Evolutionary conservation across 441 rosid species (phyloP).

Genomic region (Jatropha podagrica): DNA sequence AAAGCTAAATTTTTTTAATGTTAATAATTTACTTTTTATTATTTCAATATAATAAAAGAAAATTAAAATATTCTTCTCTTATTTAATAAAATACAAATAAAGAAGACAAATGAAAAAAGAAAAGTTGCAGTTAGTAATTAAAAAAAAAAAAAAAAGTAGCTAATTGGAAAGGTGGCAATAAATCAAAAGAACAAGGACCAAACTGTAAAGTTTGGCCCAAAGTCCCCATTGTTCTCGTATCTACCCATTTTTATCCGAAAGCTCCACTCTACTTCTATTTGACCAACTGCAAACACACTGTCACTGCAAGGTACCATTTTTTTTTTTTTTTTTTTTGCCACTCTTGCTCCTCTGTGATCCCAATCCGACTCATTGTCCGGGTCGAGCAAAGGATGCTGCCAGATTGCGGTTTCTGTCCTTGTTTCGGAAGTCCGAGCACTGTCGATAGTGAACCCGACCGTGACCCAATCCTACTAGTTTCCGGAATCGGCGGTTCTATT

Average conservation of each 20-base stretch:
- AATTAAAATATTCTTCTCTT: too few relatives aligned
- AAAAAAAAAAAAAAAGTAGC: too few relatives aligned
- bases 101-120: too few relatives aligned
- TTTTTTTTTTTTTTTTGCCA: not conserved
- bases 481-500: constrained; percentile 84
- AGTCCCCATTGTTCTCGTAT: not conserved
- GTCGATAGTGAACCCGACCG: constrained; percentile 32
- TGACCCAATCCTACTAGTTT: constrained; percentile 68
- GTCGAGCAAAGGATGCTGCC: constrained; percentile 12
- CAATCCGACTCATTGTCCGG: not conserved
- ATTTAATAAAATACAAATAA: too few relatives aligned
- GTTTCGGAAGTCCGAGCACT: constrained; percentile 40
- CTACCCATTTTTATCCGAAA: not conserved
- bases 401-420: constrained; percentile 46
- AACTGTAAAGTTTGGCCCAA: not conserved
- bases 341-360: not conserved
- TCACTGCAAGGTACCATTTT: not conserved
- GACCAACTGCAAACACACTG: not conserved
- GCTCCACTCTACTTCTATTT: not conserved
- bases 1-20: too few relatives aligned
- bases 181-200: not conserved
- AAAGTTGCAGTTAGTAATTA: too few relatives aligned
- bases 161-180: not conserved
- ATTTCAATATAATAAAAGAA: too few relatives aligned
- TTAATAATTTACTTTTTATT: too few relatives aligned